Base-by-base conservation (phyloP, 2,329 filamentous ascomycete genomes). In the Scedosporium dehoogii region DNA sequence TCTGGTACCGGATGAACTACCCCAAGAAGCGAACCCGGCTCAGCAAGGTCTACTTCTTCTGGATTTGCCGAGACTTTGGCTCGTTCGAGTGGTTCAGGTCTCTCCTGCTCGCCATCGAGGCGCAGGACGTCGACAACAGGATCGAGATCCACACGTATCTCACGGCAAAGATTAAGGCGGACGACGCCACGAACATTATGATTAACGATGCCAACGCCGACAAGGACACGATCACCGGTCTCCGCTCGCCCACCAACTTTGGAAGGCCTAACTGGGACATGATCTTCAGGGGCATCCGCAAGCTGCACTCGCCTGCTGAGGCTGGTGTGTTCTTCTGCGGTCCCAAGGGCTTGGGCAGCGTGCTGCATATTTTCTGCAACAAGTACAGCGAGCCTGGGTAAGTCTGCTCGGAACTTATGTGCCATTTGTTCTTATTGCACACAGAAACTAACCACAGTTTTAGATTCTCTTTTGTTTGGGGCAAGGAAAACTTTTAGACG, bases 1-100 rank as follows among this genome's bases (percentile, higher is more conserved):
- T 96, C 75, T 96, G 91, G 91, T 96, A 94, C 79, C 85, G 90
- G 59, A 92, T 93, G 87, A 93, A 92, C 80, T 92, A 91, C 75
- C 88, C 89, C 2, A 87, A 90, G 72, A 85, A 87, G 74, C 89
- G 88, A 76, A 92, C 89, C 2, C 82, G 89, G 3, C 81, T 96
- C 53, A 83, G 87, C 70, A 96, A 94, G 74, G 90, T 96, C 25
- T 96, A 94, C 79, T 94, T 94, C 79, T 92, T 94, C 82, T 94
- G 91, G 91, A 87, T 94, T 65, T 93, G 90, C 79, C 83, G 90
- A 74, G 90, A 94, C 74, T 93, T 93, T 70, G 90, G 88, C 41
- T 91, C 88, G 0, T 92, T 94, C 69, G 90, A 94, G 78, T 96
- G 91, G 91, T 94, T 94, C 81, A 83, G 90, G 59, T 92, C 89